Percentiles rank a stretch among this genome's conserved stretches.
These are phyloP conservation scores for Salix suchowensis DNA, from an alignment of 345 rosid genomes.

Conservation along the genomic window DNA sequence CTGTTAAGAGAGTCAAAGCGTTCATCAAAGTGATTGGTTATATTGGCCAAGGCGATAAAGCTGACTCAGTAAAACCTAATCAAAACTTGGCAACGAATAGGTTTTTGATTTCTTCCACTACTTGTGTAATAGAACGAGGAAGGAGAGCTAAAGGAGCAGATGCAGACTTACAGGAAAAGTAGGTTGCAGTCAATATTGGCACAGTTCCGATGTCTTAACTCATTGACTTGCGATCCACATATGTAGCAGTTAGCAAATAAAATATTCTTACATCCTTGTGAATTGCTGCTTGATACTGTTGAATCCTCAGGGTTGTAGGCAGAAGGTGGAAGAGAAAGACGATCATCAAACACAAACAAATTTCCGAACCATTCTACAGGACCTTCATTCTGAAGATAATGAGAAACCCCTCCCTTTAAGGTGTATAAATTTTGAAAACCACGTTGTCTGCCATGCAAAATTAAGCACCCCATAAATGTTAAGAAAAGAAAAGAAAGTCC, in stretches of 20 bases:
- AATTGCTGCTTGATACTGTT: conserved; percentile 20
- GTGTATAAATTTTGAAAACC: conserved; percentile 81
- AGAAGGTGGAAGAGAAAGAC: conserved; percentile 80
- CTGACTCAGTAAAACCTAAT: background rate
- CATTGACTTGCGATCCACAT: conserved; percentile 55
- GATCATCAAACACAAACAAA: conserved; percentile 84
- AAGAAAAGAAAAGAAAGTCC: background rate
- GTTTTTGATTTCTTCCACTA: too few relatives aligned
- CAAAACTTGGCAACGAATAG: too few relatives aligned
- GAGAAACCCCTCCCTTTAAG: conserved; percentile 80
- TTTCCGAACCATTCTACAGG: conserved; percentile 74
- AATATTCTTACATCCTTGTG: conserved; percentile 27
- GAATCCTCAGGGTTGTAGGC: conserved; percentile 39
- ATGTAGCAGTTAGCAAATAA: conserved; percentile 64
- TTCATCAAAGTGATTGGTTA: background rate
- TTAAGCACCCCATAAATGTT: conserved; percentile 7
- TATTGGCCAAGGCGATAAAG: background rate
- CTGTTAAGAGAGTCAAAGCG: conserved; percentile 29
- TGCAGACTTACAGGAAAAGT: conserved; percentile 69
- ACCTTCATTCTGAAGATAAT: conserved; percentile 74
- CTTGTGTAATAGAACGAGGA: background rate
- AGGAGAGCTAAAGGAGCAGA: background rate
- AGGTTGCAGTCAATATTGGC: conserved; percentile 90
- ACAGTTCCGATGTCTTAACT: conserved; percentile 85
- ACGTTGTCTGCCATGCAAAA: conserved; percentile 47